Base-by-base conservation (phyloP, 768 basidiomycete species). In the Chalciporus piperatus region DNA sequence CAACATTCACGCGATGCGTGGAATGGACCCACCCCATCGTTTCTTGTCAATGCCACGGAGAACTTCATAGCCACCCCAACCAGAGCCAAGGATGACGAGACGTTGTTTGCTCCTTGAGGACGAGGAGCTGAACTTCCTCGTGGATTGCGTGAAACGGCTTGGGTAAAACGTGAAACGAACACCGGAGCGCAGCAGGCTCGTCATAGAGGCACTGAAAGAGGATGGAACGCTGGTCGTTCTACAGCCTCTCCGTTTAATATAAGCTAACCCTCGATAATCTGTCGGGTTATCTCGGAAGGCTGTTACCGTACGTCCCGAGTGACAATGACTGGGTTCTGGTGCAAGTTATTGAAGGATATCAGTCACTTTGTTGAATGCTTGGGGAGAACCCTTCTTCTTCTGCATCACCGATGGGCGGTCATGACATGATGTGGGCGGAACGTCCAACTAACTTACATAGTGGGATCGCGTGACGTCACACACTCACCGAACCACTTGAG, bases 61-160 rank as follows among this genome's bases (percentile, higher is more conserved):
- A 13, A 89, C 70, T 52, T 83, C 83, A 58, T 89, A 89, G 0
- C 87, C 87, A 50, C 85, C 87, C 87, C 87, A 89, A 20, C 87
- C 87, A 10, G 85, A 87, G 9, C 87, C 87, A 7, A 89, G 71
- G 54, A 89, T 83, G 17, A 88, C 79, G 32, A 89, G 76, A 30
- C 72, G 68, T 44, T 73, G 73, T 50, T 74, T 72, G 19, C 51
- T 53, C 33, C 59, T 51, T 1, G 67, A 51, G 8, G 61, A 43
- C 4, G 77, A 75, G 16, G 72, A 73, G 47, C 68, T 71, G 50
- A 80, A 78, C 48, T 56, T 54, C 22, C 76, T 74, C 27, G 46
- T 46, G 50, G 41, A 44, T n/a, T 43, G 32, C 22, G 28, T 11
- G 48, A 46, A 42, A 30, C 30, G 47, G 30, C 33, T 17, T 22